Evolutionary conservation across 345 rosid genomes (phyloP).

Genomic region (Kernera saxatilis): DNA sequence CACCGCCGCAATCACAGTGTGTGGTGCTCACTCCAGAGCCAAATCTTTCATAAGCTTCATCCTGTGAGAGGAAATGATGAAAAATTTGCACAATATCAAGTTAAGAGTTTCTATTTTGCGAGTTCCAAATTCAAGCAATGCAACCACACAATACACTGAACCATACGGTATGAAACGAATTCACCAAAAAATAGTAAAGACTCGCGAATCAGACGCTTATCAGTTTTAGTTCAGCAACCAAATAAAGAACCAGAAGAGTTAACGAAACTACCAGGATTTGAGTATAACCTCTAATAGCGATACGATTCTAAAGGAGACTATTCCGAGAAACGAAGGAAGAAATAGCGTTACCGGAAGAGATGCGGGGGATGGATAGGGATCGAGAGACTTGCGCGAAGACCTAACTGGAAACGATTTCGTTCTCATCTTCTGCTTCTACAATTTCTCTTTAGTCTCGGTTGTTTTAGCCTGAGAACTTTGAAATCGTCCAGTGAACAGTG

Average conservation of each 20-base stretch:
- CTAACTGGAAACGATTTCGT: slow-evolving; percentile 6
- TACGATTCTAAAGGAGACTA: background rate
- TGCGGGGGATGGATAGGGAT: background rate
- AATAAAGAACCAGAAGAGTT: background rate
- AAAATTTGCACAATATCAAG: background rate
- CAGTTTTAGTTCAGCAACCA: background rate
- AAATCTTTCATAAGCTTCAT: slow-evolving; percentile 3
- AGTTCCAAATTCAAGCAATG: background rate
- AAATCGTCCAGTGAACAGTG: background rate
- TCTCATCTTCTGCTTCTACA: slow-evolving; percentile 10
- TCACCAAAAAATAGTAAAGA: background rate
- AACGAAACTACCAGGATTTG: background rate
- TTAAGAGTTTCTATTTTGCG: background rate
- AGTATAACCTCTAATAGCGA: background rate
- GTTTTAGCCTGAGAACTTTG: background rate
- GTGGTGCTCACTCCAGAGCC: background rate
- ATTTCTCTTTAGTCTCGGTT: background rate
- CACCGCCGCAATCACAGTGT: background rate
- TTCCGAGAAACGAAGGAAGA: background rate
- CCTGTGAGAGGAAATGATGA: slow-evolving; percentile 11
- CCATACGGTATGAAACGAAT: background rate
- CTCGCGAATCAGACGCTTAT: background rate
- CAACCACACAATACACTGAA: background rate
- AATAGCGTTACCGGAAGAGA: slow-evolving; percentile 8
- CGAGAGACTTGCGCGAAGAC: background rate